Evolutionary conservation across 2,329 filamentous ascomycete genomes (phyloP), one percentile per base, ranked within the genome.

Genomic region (Periconia macrospinosa): DNA sequence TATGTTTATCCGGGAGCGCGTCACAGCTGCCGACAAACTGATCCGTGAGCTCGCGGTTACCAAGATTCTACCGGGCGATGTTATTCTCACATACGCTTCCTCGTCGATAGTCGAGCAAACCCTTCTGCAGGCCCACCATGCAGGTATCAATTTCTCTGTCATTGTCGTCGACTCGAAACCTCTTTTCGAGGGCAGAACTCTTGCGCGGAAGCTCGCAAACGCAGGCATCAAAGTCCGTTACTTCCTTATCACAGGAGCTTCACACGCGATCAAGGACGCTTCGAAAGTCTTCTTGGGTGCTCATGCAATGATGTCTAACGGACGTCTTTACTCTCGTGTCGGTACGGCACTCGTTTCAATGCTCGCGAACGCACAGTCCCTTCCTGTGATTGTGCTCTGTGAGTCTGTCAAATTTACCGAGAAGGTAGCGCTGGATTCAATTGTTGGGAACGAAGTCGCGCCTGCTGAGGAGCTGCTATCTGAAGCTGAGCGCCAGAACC

Each of bases 391-490:
- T 33, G 91, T 95, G 2, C 89, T 95, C 54, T 96, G 91, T 73
- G 93, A 97, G 78, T 94, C 89, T 3, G 87, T 97, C 77, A 99
- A 97, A 76, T 97, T 97, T 72, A 90, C 94, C 66, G 87, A 91
- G 64, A 88, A 91, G 53, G 91, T 97, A 11, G 90, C 91, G 7
- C 85, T 95, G 14, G 94, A 97, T 75, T 93, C 91, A 20, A 90
- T 97, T 61, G 93, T 94, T 41, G 88, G 91, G 67, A 99, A 99
- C 73, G 94, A 99, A 78, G 88, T 97, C 57, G 92, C 85, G 76
- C 82, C 92, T 72, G 68, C 91, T 75, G 85, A 89, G 73, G 81
- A 91, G 76, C 76, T 89, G 11, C 66, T 80, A 47, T 71, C 71
- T 2, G 70, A 74, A 42, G 49, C 60, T 17, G 70, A 74, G 50